Percentiles rank a stretch among this genome's conserved stretches.
Conservation (phyloP, 2,329 filamentous ascomycete species). For the Venturia pyrina region DNA sequence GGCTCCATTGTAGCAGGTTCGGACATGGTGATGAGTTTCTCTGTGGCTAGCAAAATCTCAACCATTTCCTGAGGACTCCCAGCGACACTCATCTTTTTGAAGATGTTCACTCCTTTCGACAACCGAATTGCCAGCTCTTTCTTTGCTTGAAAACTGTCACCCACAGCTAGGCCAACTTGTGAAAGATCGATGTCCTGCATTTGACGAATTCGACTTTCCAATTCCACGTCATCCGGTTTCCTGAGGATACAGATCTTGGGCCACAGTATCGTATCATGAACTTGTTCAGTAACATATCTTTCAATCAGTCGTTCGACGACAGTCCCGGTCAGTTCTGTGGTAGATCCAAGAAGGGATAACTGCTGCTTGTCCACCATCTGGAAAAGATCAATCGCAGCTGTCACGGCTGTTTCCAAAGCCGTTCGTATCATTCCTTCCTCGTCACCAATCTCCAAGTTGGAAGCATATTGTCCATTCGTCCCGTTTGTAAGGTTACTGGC, state of each 20-base stretch:
- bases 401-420: constrained; percentile 84
- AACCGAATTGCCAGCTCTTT: constrained; percentile 70
- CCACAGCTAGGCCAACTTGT: constrained; percentile 81
- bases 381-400: constrained; percentile 87
- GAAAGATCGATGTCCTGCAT: constrained; percentile 93
- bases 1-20: constrained; percentile 1
- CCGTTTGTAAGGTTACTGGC: constrained; percentile 26
- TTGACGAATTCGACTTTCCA: constrained; percentile 81
- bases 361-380: constrained; percentile 94
- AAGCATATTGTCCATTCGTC: constrained; percentile 12
- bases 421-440: constrained; percentile 86
- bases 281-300: constrained; percentile 84
- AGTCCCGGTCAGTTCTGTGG: constrained; percentile 85
- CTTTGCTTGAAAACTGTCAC: constrained; percentile 68
- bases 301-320: constrained; percentile 91
- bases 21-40: constrained; percentile 22
- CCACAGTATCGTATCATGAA: constrained; percentile 77
- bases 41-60: constrained; percentile 62
- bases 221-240: constrained; percentile 70
- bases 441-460: constrained; percentile 60
- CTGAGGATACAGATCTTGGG: constrained; percentile 70
- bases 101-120: constrained; percentile 72
- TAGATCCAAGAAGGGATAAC: constrained; percentile 79
- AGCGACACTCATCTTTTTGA: constrained; percentile 71
- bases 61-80: constrained; percentile 85